Evolutionary conservation across 1,139 yeast genomes (phyloP), one percentile per base, ranked within the genome.

Genomic region (Sugiyamaella sp.): DNA sequence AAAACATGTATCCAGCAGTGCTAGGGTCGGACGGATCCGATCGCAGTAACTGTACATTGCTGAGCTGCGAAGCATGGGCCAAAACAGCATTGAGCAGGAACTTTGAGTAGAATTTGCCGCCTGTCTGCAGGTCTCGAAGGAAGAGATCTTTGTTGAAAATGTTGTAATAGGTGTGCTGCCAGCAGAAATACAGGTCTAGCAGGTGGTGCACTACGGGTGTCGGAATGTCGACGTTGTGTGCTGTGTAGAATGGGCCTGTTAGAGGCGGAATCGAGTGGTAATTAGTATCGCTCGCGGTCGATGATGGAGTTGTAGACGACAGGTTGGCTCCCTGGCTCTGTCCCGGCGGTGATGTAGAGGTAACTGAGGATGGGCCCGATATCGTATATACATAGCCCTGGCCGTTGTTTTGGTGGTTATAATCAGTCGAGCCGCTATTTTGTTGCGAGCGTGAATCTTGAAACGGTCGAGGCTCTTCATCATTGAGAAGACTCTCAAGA

Each of bases 121-220:
- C 61, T 20, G 54, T 38, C 8, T 49, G 53, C 55, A 60, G 53
- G 46, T 62, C 65, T 1, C 62, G 52, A 19, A 60, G 46, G 46
- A 63, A 63, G 3, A 58, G 38, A 10, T 57, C 53, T 33, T 55
- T 53, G 51, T 62, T 61, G 10, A 61, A 55, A 16, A 63, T 52
- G 22, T 60, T 58, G 49, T 60, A 60, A 40, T 60, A 61, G 2
- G 62, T 58, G 41, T 63, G 63, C 41, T 61, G 65, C 66, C 67
- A 63, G 20, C 63, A 59, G 60, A 64, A 63, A 49, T 58, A 63
- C n/a, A 63, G 58, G 33, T 61, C 57, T 6, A 63, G 52, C 2
- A 63, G 57, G 49, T 63, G 62, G 4, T 55, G 59, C 20, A 58
- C 41, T 20, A 56, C 22, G 5, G 48, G 38, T 4, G 55, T 48